Percentiles rank a stretch among this genome's conserved stretches.
Evolutionary conservation across 2,329 filamentous ascomycete species (phyloP).

Genomic region (Penicillium freii): DNA sequence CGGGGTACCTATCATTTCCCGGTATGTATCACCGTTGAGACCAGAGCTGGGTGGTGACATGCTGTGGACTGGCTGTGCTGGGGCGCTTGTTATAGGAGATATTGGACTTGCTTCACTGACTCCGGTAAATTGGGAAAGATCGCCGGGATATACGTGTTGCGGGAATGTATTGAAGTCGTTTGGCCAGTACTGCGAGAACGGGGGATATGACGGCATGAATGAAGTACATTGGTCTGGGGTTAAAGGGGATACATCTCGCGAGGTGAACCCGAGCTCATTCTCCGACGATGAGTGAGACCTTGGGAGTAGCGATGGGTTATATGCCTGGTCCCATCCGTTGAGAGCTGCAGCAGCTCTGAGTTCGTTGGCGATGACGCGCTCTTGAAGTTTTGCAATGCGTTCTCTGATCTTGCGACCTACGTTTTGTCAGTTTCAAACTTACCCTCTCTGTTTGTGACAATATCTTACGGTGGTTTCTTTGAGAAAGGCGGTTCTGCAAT

Average conservation of each 20-base stretch:
- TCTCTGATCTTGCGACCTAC: slow-evolving; percentile 36
- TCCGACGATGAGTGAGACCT: slow-evolving; percentile 4
- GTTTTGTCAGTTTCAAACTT: background rate
- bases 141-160: background rate
- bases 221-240: slow-evolving; percentile 7
- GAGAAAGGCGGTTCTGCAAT: slow-evolving; percentile 35
- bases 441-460: no score
- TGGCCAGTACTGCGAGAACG: slow-evolving; percentile 4
- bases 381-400: slow-evolving; percentile 36
- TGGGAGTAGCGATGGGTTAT: slow-evolving; percentile 13
- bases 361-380: slow-evolving; percentile 36
- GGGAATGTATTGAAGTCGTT: background rate
- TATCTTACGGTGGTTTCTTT: slow-evolving; percentile 33
- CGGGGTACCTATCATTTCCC: background rate
- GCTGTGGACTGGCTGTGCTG: background rate
- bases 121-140: background rate
- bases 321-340: slow-evolving; percentile 30
- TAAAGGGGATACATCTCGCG: background rate
- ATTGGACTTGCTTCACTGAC: background rate
- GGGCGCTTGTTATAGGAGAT: background rate
- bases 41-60: background rate
- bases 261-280: background rate
- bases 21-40: background rate
- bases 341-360: slow-evolving; percentile 30
- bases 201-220: slow-evolving; percentile 1